Evolutionary conservation across 768 basidiomycete species (phyloP).

Genomic region (Sarcodon aspratus): DNA sequence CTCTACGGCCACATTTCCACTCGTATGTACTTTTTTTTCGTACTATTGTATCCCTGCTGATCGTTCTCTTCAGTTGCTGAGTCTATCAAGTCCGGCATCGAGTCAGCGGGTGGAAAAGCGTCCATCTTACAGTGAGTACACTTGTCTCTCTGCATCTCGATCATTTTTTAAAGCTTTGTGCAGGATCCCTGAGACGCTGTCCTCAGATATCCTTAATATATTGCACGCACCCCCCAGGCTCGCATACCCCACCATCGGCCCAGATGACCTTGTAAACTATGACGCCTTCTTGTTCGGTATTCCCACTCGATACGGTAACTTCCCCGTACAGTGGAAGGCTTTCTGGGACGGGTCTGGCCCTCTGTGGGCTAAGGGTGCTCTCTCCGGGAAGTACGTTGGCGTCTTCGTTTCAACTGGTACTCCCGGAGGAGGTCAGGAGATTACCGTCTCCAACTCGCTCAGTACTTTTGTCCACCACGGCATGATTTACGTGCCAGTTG

Average conservation of each 20-base stretch:
- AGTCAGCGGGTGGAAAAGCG: conserved; percentile 29
- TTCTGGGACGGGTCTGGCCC: conserved; percentile 75
- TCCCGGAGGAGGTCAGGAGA: conserved; percentile 70
- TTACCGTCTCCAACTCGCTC: conserved; percentile 38
- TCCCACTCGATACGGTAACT: conserved; percentile 73
- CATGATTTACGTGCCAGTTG: conserved; percentile 59
- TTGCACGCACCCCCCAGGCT: conserved; percentile 69
- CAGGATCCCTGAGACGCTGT: conserved; percentile 73
- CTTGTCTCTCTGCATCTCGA: background rate
- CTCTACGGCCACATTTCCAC: conserved; percentile 68
- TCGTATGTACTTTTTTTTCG: conserved; percentile 26
- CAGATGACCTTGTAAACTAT: conserved; percentile 42
- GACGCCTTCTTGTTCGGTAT: conserved; percentile 76
- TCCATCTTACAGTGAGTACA: conserved; percentile 33
- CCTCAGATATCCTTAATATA: conserved; percentile 49
- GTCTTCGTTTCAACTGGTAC: conserved; percentile 64
- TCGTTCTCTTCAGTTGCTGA: conserved; percentile 44
- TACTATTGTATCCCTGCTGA: background rate
- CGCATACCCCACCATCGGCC: conserved; percentile 57
- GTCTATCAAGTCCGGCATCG: conserved; percentile 29
- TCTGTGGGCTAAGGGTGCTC: conserved; percentile 47
- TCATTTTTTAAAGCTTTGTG: background rate
- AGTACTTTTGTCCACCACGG: conserved; percentile 64
- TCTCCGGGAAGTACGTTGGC: conserved; percentile 69
- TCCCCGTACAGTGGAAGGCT: conserved; percentile 72